phyloP scores from a whole-genome alignment of 331 rosid genomes.

The Telfairia occidentalis region DNA sequence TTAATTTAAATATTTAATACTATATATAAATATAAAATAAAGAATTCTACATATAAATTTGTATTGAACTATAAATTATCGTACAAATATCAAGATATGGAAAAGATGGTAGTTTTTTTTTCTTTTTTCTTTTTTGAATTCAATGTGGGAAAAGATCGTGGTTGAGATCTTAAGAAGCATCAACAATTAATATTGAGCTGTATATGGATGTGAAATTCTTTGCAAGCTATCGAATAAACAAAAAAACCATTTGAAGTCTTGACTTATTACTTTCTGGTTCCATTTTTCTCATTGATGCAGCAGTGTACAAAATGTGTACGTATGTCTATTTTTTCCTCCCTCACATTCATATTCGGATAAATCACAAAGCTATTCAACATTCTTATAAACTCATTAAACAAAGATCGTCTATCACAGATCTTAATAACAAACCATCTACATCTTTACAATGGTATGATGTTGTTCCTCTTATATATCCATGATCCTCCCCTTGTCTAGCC shows the following conservation, averaged over 20 bases:
- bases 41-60: too few relatives aligned
- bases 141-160: not conserved
- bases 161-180: not conserved
- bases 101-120: not conserved
- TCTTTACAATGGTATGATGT: too few relatives aligned
- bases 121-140: too few relatives aligned
- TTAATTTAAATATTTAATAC: too few relatives aligned
- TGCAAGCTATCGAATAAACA: not conserved
- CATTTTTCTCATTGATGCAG: not conserved
- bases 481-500: too few relatives aligned
- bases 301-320: not conserved
- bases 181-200: not conserved
- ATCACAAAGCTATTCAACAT: not conserved
- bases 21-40: too few relatives aligned
- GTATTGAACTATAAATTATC: too few relatives aligned
- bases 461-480: too few relatives aligned
- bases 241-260: not conserved
- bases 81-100: not conserved
- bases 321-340: not conserved
- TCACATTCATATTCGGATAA: not conserved
- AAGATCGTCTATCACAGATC: too few relatives aligned
- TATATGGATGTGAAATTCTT: not conserved
- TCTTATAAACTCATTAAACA: too few relatives aligned
- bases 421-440: too few relatives aligned
- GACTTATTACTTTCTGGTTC: not conserved